Evolutionary conservation across 768 basidiomycete species (phyloP).

Genomic region (Tubosaeta brunneosetosa): DNA sequence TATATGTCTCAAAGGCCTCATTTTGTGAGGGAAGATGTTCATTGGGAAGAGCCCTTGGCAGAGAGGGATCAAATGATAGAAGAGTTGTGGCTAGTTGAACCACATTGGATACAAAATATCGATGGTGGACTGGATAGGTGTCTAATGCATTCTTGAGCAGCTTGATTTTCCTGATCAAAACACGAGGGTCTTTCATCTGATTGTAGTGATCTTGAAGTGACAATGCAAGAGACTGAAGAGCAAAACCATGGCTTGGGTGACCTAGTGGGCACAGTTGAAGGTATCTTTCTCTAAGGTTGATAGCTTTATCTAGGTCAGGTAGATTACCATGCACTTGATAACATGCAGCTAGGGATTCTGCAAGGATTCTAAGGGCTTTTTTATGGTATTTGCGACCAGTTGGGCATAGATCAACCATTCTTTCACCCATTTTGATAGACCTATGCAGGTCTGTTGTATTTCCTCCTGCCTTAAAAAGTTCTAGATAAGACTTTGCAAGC

Average conservation of each 20-base stretch:
- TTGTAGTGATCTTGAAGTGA: not conserved
- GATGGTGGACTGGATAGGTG: not conserved
- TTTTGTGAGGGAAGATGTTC: too few relatives aligned
- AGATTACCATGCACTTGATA: too few relatives aligned
- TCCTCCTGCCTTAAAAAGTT: not conserved
- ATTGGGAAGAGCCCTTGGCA: too few relatives aligned
- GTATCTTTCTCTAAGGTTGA: not conserved
- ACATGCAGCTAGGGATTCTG: too few relatives aligned
- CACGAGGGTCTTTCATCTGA: not conserved
- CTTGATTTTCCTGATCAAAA: not conserved
- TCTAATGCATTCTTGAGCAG: not conserved
- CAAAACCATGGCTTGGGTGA: not conserved
- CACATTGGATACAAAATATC: not conserved
- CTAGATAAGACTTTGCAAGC: not conserved
- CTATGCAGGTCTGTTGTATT: not conserved
- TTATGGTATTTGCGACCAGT: not conserved
- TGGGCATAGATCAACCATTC: not conserved
- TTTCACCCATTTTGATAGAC: not conserved
- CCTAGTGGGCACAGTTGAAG: not conserved
- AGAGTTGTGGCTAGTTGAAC: not conserved
- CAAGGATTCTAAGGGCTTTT: not conserved
- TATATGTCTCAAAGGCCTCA: too few relatives aligned
- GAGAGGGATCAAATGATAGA: too few relatives aligned
- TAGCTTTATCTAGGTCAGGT: not conserved
- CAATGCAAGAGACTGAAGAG: not conserved